Evolutionary conservation across 257 asterid species (phyloP).

Genomic region (Solanum lycopersicoides): DNA sequence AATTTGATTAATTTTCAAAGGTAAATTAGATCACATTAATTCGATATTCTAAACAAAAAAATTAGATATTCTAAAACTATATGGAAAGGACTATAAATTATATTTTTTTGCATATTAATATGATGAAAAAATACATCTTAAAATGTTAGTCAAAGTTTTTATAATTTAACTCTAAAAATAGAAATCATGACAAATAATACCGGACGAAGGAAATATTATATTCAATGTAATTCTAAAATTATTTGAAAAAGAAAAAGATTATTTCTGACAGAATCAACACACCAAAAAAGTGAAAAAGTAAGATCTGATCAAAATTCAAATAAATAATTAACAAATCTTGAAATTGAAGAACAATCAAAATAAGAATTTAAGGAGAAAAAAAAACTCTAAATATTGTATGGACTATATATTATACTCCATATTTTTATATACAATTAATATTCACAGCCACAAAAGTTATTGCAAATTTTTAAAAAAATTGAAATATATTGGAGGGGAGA

Average conservation of each 20-base stretch:
- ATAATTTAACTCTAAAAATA: too few relatives aligned
- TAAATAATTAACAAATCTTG: background rate
- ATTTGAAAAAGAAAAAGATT: background rate
- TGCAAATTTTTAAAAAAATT: background rate
- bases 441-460: background rate
- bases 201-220: too few relatives aligned
- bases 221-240: background rate
- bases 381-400: background rate
- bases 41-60: too few relatives aligned
- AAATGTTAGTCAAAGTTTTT: too few relatives aligned
- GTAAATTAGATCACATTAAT: too few relatives aligned
- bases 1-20: too few relatives aligned
- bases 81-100: too few relatives aligned
- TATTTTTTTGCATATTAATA: too few relatives aligned
- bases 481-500: background rate
- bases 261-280: background rate
- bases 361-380: background rate
- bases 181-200: too few relatives aligned
- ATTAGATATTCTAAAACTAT: too few relatives aligned
- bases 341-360: background rate
- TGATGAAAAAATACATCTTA: too few relatives aligned
- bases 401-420: background rate
- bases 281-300: background rate
- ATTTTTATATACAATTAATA: background rate
- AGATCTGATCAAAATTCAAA: background rate